A percentile compares a stretch with the other conserved stretches of the same genome.
Conservation (phyloP, 371 early-diverging fungal species). For the Actinomortierella wolfii region DNA sequence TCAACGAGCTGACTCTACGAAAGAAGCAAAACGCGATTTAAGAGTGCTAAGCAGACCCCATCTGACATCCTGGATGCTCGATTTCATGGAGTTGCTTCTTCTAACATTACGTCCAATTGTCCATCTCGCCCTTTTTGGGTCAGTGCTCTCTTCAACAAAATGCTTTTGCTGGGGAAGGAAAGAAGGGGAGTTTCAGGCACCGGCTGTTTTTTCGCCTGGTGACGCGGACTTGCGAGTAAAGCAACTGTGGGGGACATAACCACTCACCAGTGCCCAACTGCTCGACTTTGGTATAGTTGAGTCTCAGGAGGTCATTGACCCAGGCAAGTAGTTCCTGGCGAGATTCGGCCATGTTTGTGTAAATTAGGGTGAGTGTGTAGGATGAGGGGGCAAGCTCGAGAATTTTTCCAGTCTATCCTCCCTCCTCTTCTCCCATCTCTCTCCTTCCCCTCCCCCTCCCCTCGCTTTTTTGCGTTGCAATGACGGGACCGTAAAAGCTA, state of each 20-base stretch:
- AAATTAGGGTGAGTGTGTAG: too few species aligned
- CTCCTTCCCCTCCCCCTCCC: not conserved
- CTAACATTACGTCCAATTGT: too few species aligned
- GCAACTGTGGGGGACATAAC: not conserved
- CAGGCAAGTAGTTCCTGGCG: slow-evolving; percentile 89
- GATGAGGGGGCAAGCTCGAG: too few species aligned
- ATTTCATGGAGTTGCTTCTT: too few species aligned
- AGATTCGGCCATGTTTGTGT: slow-evolving; percentile 70
- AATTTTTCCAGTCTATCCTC: too few species aligned
- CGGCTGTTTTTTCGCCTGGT: not conserved
- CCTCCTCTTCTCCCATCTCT: not conserved
- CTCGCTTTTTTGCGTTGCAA: not conserved
- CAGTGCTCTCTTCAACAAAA: not conserved
- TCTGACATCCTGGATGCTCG: too few species aligned
- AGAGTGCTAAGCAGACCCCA: too few species aligned
- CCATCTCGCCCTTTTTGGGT: not conserved
- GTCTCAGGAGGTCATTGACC: slow-evolving; percentile 89
- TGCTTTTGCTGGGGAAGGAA: not conserved
- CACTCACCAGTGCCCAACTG: slow-evolving; percentile 88
- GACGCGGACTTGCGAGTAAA: not conserved
- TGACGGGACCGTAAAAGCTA: not conserved
- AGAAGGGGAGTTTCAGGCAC: not conserved
- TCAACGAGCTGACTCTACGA: too few species aligned
- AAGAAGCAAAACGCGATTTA: too few species aligned
- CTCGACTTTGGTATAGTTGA: slow-evolving; percentile 91